phyloP scores from a whole-genome alignment of 2,329 filamentous ascomycete genomes.

The Eurotiales sp. region DNA sequence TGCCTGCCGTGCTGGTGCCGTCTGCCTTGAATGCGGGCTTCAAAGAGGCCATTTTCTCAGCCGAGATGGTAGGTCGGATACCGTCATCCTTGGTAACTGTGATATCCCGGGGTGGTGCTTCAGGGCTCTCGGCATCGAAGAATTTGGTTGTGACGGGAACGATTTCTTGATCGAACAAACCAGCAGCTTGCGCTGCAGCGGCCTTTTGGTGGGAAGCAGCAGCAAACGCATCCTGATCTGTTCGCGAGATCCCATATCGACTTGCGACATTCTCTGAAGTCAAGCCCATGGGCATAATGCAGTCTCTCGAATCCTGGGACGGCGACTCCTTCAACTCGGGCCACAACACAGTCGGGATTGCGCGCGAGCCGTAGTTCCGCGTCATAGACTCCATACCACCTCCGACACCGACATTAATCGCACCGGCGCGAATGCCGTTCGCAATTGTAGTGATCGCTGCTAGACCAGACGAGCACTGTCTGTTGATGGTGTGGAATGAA shows the following conservation, averaged over 20 bases:
- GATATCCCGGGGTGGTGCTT: constrained; percentile 56
- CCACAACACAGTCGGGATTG: constrained; percentile 83
- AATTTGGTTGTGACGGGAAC: constrained; percentile 71
- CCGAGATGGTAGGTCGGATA: constrained; percentile 63
- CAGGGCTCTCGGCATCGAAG: constrained; percentile 59
- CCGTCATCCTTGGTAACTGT: constrained; percentile 78
- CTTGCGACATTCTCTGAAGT: constrained; percentile 85
- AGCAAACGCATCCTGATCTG: constrained; percentile 81
- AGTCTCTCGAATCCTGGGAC: constrained; percentile 71
- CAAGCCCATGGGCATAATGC: constrained; percentile 90
- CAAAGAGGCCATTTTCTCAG: constrained; percentile 70
- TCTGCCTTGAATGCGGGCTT: constrained; percentile 79
- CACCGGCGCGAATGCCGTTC: constrained; percentile 69
- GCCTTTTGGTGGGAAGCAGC: constrained; percentile 71
- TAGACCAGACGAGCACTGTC: constrained; percentile 76
- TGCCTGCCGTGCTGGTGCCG: constrained; percentile 79
- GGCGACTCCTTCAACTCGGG: constrained; percentile 62
- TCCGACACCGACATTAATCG: constrained; percentile 70
- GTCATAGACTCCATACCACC: constrained; percentile 98
- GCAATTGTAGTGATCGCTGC: constrained; percentile 72
- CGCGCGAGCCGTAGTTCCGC: constrained; percentile 75
- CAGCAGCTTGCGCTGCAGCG: constrained; percentile 62
- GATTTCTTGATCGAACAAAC: constrained; percentile 73
- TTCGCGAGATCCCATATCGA: constrained; percentile 68
- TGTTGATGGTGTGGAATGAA: constrained; percentile 80